Evolutionary conservation across 2,329 filamentous ascomycete genomes (phyloP).

Genomic region (Acrocalymma vagum): DNA sequence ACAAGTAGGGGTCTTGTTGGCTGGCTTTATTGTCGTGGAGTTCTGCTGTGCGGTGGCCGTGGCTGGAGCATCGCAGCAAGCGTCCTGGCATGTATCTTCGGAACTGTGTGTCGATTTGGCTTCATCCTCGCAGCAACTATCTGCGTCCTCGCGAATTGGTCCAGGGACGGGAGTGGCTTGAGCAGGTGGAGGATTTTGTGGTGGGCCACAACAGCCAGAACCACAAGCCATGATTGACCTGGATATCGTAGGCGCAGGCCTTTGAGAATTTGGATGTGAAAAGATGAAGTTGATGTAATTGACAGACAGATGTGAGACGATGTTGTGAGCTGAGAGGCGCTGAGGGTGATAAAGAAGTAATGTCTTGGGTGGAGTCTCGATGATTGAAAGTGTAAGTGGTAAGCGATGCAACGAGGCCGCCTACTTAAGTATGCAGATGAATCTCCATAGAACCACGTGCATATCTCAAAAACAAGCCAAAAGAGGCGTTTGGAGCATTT

Average conservation of each 20-base stretch:
- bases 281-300: too few species aligned
- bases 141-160: not conserved
- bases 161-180: not conserved
- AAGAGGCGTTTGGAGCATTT: too few species aligned
- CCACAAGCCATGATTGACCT: conserved; percentile 24
- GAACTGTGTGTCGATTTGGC: not conserved
- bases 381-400: too few species aligned
- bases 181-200: not conserved
- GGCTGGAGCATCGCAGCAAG: not conserved
- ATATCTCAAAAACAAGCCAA: too few species aligned
- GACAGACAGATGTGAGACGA: too few species aligned
- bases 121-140: not conserved
- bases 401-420: too few species aligned
- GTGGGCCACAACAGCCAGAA: conserved; percentile 20
- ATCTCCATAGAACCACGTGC: too few species aligned
- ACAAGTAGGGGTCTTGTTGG: too few species aligned
- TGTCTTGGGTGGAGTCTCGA: not conserved
- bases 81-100: not conserved
- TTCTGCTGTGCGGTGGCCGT: not conserved
- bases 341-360: conserved; percentile 1
- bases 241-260: too few species aligned
- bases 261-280: too few species aligned
- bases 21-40: not conserved
- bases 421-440: too few species aligned
- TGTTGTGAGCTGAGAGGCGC: too few species aligned